Base-by-base conservation (phyloP, 2,329 filamentous ascomycete species). In the Hymenoscyphus scutula region DNA sequence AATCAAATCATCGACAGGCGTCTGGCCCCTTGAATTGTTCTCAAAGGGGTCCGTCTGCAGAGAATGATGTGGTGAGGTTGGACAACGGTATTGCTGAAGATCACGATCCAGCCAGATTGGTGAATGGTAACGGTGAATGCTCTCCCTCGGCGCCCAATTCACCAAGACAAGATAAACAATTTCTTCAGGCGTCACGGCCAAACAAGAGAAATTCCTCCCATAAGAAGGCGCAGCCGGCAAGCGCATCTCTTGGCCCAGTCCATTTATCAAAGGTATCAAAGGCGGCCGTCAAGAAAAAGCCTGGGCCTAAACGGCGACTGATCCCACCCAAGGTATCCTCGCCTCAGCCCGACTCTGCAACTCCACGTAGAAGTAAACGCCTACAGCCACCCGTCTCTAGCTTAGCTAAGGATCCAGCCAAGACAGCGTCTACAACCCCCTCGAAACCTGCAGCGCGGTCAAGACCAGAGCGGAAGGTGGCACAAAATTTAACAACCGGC, bases 181-280 rank as follows among this genome's bases (percentile, higher is more conserved):
- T n/a, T n/a, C n/a, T n/a, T n/a, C 59, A 64, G 62, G 62, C 45
- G 23, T 62, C 60, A 55, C 62, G n/a, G 29, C 56, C 32, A 63
- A 63, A 56, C 27, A 58, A 53, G 58, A 56, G 32, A 66, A 66
- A 62, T n/a, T 5, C 37, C 59, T 64, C 54, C 34, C 27, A 61
- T 56, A 55, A 62, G 62, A 59, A 64, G 59, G 29, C 1, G 59
- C 56, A 64, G 59, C 59, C 25, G 32, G 60, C 57, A 67, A 65
- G 53, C 51, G 45, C 30, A 62, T 63, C 60, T 65, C 63, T 68
- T 64, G 57, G 63, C 61, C 61, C 25, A 61, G 58, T 67, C 37
- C 60, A 68, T 67, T 62, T 48, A 67, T 68, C 37, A 65, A 62
- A 68, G 60, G 63, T 65, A 34, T 65, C 63, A 64, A 69, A 68